These are phyloP conservation scores for Fusarium acutatum DNA, from an alignment of 2,329 filamentous ascomycete genomes.

Conservation along the genomic window DNA sequence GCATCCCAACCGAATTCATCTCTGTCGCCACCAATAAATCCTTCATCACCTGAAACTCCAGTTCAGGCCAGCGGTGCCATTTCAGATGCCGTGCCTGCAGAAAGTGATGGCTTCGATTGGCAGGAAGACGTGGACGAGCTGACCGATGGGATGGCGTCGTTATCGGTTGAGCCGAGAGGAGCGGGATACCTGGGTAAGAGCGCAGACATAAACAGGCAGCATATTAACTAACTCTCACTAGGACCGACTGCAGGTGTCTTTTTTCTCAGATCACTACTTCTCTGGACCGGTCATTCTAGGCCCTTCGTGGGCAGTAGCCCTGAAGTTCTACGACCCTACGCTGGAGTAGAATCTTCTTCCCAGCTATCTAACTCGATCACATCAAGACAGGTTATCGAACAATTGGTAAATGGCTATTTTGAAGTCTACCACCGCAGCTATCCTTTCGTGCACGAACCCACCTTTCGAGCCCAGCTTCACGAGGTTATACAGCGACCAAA, in stretches of 20 bases:
- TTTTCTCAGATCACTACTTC: neutral
- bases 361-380: neutral
- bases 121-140: neutral
- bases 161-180: neutral
- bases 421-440: neutral
- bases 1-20: neutral
- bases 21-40: neutral
- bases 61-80: neutral
- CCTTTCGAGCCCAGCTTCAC: neutral
- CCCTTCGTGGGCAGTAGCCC: no score
- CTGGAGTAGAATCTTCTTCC: neutral
- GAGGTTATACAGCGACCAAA: neutral
- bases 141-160: neutral
- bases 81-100: neutral
- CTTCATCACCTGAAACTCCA: neutral
- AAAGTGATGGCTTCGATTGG: neutral
- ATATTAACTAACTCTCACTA: no score
- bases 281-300: neutral
- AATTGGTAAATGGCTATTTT: neutral
- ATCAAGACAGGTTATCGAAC: neutral
- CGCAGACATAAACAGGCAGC: neutral
- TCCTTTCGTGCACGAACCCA: neutral
- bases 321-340: neutral
- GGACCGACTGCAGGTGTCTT: neutral
- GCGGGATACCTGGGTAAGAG: neutral